These are phyloP conservation scores for Curvularia lunata DNA, from an alignment of 2,329 filamentous ascomycete species.

Conservation along the genomic window DNA sequence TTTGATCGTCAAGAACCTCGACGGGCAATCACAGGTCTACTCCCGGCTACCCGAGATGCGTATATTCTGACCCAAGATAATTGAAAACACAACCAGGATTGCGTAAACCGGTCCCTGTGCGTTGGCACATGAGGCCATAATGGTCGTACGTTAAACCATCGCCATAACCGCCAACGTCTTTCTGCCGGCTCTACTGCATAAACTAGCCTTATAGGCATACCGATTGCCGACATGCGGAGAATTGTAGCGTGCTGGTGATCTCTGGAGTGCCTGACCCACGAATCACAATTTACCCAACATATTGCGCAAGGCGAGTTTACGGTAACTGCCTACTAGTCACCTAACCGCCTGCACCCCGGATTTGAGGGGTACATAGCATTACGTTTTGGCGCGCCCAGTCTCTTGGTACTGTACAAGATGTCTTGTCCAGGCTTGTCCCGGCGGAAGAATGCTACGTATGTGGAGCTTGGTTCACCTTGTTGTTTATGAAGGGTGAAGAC, in stretches of 20 bases:
- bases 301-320: conserved; percentile 9
- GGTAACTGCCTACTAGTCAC: conserved; percentile 5
- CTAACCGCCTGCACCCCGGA: conserved; percentile 27
- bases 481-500: conserved; percentile 10
- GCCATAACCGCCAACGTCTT: conserved; percentile 6
- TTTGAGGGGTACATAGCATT: conserved; percentile 14
- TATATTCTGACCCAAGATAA: neutral
- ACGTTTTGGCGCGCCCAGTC: conserved; percentile 16
- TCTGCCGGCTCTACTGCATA: conserved; percentile 1
- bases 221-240: conserved; percentile 14
- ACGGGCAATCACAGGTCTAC: neutral
- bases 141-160: conserved; percentile 1
- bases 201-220: conserved; percentile 6
- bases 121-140: neutral
- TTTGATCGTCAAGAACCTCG: neutral
- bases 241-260: conserved; percentile 10
- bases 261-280: conserved; percentile 6
- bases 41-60: neutral
- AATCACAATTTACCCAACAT: conserved; percentile 24
- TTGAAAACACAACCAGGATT: neutral
- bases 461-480: conserved; percentile 23
- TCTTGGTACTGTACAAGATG: conserved; percentile 30
- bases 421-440: conserved; percentile 37
- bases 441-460: conserved; percentile 25
- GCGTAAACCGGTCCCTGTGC: conserved; percentile 4